These are phyloP conservation scores for Trichoderma sp. DNA, from an alignment of 2,329 filamentous ascomycete species.

Conservation along the genomic window DNA sequence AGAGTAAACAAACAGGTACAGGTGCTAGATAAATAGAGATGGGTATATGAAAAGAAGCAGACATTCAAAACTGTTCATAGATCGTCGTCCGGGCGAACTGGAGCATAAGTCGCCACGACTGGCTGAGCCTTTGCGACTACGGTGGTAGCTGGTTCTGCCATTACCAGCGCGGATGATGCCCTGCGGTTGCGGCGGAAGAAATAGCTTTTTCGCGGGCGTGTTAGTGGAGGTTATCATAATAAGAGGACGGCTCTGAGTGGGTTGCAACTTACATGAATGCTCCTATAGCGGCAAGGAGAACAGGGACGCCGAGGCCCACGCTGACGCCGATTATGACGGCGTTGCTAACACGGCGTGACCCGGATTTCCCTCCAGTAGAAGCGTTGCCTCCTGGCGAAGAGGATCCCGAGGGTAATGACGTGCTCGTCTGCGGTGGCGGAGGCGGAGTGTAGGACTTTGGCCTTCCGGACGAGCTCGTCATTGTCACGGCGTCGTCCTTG, in stretches of 20 bases:
- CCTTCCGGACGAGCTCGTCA: slow-evolving; percentile 40
- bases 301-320: slow-evolving; percentile 49
- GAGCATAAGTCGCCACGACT: neutral
- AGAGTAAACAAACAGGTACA: neutral
- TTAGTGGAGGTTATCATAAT: neutral
- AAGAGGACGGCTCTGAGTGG: neutral
- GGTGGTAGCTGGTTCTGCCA: neutral
- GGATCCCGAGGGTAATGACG: neutral
- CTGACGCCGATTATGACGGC: slow-evolving; percentile 52
- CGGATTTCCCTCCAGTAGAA: neutral
- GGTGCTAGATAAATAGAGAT: neutral
- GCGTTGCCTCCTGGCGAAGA: neutral
- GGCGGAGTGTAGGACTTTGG: slow-evolving; percentile 48
- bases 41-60: neutral
- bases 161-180: neutral
- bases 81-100: slow-evolving; percentile 18
- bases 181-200: slow-evolving; percentile 14
- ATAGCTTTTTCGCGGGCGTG: neutral
- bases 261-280: slow-evolving; percentile 39
- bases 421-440: slow-evolving; percentile 29
- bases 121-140: neutral
- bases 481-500: slow-evolving; percentile 40
- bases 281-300: slow-evolving; percentile 40
- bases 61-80: no score
- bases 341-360: slow-evolving; percentile 42